phyloP scores from a whole-genome alignment of 441 rosid species.

The Euphorbia schlechtendalii region DNA sequence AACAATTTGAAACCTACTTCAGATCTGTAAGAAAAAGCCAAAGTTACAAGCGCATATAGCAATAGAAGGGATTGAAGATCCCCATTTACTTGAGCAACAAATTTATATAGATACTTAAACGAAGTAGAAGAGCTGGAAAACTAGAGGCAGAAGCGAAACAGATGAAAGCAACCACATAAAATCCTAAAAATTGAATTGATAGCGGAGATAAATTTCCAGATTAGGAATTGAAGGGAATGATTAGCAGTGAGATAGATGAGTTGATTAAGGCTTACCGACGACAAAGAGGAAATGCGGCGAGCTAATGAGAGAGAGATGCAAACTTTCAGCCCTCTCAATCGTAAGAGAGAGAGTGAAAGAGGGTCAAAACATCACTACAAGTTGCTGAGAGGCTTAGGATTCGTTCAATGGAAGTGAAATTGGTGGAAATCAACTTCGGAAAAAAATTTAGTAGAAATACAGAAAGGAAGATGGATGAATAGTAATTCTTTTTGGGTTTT shows the following conservation, averaged over 20 bases:
- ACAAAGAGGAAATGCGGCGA: slow-evolving; percentile 19
- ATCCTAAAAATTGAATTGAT: slow-evolving; percentile 15
- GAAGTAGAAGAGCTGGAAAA: not conserved
- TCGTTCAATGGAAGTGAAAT: no score
- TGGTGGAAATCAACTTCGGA: no score
- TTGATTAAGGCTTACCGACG: slow-evolving; percentile 27
- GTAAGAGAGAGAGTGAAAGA: not conserved
- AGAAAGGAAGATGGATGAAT: no score
- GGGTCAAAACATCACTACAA: not conserved
- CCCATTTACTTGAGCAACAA: not conserved
- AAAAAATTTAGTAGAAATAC: no score
- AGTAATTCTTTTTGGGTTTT: no score
- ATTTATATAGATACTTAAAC: not conserved
- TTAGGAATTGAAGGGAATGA: not conserved
- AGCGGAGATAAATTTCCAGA: not conserved
- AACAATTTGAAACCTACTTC: slow-evolving; percentile 2
- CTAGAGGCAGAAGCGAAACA: slow-evolving; percentile 3
- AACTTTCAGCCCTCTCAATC: not conserved
- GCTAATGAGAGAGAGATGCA: slow-evolving; percentile 18
- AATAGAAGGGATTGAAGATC: slow-evolving; percentile 2
- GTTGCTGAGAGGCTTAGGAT: no score
- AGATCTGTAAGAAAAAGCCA: slow-evolving; percentile 14
- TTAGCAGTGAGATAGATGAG: not conserved
- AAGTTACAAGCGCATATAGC: slow-evolving; percentile 11
- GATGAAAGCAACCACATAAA: not conserved